phyloP scores from a whole-genome alignment of 2,329 filamentous ascomycete genomes.

The Chrysoporthe austroafricana region DNA sequence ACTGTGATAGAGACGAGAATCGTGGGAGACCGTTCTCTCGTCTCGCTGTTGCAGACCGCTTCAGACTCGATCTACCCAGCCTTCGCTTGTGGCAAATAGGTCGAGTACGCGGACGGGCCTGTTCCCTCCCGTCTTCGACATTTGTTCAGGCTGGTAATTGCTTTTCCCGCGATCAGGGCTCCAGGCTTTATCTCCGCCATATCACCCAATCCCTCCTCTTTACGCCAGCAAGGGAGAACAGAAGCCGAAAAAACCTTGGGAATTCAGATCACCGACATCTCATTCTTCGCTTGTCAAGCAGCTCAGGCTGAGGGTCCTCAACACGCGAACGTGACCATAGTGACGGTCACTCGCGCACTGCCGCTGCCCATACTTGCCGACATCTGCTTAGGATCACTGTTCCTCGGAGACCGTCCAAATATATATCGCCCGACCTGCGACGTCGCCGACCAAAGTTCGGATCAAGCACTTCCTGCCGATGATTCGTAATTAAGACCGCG shows the following conservation, averaged over 20 bases:
- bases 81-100: background rate
- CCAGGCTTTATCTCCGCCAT: background rate
- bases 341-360: background rate
- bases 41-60: background rate
- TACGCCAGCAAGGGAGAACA: constrained; percentile 6
- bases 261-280: background rate
- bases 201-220: background rate
- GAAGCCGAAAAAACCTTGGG: background rate
- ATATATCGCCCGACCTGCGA: background rate
- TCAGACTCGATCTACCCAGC: background rate
- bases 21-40: background rate
- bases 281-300: background rate
- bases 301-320: background rate
- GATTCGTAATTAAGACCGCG: background rate
- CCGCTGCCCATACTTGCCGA: no score
- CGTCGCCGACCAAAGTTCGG: background rate
- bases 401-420: background rate
- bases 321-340: background rate
- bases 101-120: background rate
- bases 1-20: background rate
- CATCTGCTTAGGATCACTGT: background rate
- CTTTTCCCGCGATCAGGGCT: background rate
- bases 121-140: background rate
- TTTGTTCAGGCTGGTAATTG: background rate
- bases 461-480: background rate